These are phyloP conservation scores for Monarda citriodora DNA, from an alignment of 305 asterid species.

Conservation along the genomic window DNA sequence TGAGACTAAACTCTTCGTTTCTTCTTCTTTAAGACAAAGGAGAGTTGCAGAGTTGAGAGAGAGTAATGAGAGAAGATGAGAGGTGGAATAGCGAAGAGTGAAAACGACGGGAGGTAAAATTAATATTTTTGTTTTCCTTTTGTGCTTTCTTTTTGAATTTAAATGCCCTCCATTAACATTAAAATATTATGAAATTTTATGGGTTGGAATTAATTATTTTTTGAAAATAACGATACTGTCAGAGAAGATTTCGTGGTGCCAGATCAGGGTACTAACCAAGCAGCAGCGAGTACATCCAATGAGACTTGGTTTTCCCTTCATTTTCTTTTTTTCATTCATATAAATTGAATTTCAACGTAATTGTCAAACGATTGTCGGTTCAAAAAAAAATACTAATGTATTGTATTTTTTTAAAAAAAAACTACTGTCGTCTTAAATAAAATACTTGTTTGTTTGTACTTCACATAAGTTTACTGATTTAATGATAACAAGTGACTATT, in stretches of 20 bases:
- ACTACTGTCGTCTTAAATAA: too few relatives aligned
- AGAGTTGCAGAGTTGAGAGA: conserved; percentile 36
- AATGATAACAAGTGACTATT: too few relatives aligned
- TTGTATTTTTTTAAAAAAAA: too few relatives aligned
- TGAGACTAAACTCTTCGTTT: conserved; percentile 25
- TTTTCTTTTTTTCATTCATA: neutral
- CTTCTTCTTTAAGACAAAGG: conserved; percentile 60
- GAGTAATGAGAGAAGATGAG: conserved; percentile 39
- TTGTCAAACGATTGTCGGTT: conserved; percentile 9
- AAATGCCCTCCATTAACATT: conserved; percentile 15
- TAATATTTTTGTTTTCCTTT: neutral
- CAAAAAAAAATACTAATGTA: too few relatives aligned
- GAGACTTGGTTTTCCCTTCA: conserved; percentile 1
- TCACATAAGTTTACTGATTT: too few relatives aligned
- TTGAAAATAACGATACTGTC: conserved; percentile 9
- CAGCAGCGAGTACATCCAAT: neutral
- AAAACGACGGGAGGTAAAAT: conserved; percentile 37
- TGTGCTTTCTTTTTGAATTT: conserved; percentile 26
- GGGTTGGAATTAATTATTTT: neutral
- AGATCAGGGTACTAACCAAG: conserved; percentile 16
- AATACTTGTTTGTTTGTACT: too few relatives aligned
- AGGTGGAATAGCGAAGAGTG: conserved; percentile 36
- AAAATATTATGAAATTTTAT: neutral
- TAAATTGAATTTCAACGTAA: neutral
- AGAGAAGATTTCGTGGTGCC: conserved; percentile 13